Evolutionary conservation across 176 grass and related monocot species (phyloP), one percentile per base, ranked within the genome.

Genomic region (Carex scoparia): DNA sequence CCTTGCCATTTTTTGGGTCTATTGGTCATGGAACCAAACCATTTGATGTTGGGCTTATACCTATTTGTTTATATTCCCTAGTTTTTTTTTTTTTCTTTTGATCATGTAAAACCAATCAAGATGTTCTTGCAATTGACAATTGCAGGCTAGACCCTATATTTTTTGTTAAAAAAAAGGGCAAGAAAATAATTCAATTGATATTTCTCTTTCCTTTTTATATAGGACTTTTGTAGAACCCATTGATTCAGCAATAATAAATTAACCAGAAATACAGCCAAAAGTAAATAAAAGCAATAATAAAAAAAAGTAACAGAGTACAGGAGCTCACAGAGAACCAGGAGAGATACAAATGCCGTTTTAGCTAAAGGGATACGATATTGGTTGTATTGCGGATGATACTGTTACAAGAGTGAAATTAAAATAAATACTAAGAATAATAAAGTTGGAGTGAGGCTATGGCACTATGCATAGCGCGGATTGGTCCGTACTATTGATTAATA

Each of bases 241-340:
- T 19, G 5, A 62, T 62, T 30, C 4, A 35, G 31, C 10, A 81
- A 81, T 32, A 63, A 42, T 67, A 71, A 71, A 18, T 38, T 71
- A 1, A 10, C 6, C 7, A 44, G 6, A 37, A 75, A 81, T 19
- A 40, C 33, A 44, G 8, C 44, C 19, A 81, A 85, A 65, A n/a
- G 69, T 72, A n/a, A 87, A 80, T 10, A 58, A 67, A 60, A 84
- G 61, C 67, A 79, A 60, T 79, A 61, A 31, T 23, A 86, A 85
- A 58, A 86, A 10, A 46, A 68, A 49, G 3, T 49, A 87, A 64
- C 19, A 35, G 11, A 68, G 42, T 67, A 55, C 27, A 40, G 31
- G 69, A 28, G 92, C 93, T 95, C 73, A 95, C 91, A 84, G 35
- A 95, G 77, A 85, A 94, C 65, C 82, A 69, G 76, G 65, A 94